Evolutionary conservation across 805 yeast genomes (phyloP).

Genomic region (Crinitomyces ghanaensis): DNA sequence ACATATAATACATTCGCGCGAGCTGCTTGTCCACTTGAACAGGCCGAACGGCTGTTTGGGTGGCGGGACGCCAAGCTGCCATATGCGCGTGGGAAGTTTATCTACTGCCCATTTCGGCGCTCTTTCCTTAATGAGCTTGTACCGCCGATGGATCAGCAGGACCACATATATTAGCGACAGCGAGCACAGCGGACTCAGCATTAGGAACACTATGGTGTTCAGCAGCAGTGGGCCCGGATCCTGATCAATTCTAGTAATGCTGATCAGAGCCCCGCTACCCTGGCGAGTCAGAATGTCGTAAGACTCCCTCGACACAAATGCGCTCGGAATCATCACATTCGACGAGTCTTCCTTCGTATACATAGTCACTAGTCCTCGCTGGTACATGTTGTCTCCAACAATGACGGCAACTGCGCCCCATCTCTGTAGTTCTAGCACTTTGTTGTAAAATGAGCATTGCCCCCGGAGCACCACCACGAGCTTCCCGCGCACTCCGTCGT

Average conservation of each 20-base stretch:
- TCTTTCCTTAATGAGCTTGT: conserved; percentile 24
- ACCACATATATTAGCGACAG: conserved; percentile 27
- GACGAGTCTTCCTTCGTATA: conserved; percentile 36
- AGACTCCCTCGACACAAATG: conserved; percentile 40
- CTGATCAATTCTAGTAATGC: conserved; percentile 17
- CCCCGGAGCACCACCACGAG: conserved; percentile 37
- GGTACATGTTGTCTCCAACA: conserved; percentile 43
- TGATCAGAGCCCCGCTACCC: conserved; percentile 14
- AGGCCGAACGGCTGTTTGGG: no score
- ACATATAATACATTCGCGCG: conserved; percentile 51
- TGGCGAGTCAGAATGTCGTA: conserved; percentile 21
- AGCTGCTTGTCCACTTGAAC: no score
- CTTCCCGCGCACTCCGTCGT: conserved; percentile 18
- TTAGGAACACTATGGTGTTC: conserved; percentile 28
- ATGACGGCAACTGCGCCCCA: conserved; percentile 41
- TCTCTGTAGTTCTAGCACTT: conserved; percentile 35
- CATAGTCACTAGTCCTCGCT: conserved; percentile 42
- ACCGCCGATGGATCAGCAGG: conserved; percentile 26
- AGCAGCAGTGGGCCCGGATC: conserved; percentile 26
- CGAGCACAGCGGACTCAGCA: conserved; percentile 31
- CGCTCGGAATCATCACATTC: conserved; percentile 36
- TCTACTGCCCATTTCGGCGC: conserved; percentile 29
- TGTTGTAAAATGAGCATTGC: conserved; percentile 43
- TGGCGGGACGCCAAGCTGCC: no score
- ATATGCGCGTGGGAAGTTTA: conserved; percentile 26